Percentiles rank a stretch among this genome's conserved stretches.
These are phyloP conservation scores for Penicillium sp. DNA, from an alignment of 2,329 filamentous ascomycete species.

Conservation along the genomic window DNA sequence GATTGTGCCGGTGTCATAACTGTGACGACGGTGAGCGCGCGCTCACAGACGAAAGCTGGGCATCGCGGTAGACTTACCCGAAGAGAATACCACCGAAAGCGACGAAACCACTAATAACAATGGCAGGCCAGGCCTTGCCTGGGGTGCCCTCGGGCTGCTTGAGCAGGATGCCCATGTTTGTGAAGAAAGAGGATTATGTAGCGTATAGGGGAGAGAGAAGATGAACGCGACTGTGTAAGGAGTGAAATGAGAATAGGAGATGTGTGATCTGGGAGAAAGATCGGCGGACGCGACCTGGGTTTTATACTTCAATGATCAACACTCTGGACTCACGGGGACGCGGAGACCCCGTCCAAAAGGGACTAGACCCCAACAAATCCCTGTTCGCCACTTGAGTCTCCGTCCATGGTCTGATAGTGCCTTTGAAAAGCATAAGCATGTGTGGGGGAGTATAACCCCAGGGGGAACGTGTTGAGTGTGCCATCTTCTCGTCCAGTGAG, in stretches of 20 bases:
- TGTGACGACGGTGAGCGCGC: neutral
- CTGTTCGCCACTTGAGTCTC: neutral
- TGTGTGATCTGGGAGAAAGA: neutral
- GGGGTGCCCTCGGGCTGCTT: constrained; percentile 46
- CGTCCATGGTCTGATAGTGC: neutral
- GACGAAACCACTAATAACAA: constrained; percentile 59
- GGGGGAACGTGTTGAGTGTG: neutral
- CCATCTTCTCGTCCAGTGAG: neutral
- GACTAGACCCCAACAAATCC: neutral
- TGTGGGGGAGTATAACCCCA: neutral
- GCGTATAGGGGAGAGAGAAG: neutral
- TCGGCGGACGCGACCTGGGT: neutral
- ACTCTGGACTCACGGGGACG: neutral
- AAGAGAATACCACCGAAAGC: constrained; percentile 61
- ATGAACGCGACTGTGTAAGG: neutral
- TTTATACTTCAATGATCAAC: constrained; percentile 1
- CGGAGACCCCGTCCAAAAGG: neutral
- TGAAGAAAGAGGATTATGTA: neutral
- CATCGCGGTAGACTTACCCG: constrained; percentile 42
- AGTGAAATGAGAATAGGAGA: neutral
- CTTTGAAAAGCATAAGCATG: neutral
- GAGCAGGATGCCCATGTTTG: constrained; percentile 5
- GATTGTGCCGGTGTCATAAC: constrained; percentile 57
- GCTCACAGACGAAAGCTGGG: too few relatives aligned
- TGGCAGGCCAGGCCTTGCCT: constrained; percentile 50